Evolutionary conservation across 768 basidiomycete genomes (phyloP).

Genomic region (Leucocoprinus leucothites): DNA sequence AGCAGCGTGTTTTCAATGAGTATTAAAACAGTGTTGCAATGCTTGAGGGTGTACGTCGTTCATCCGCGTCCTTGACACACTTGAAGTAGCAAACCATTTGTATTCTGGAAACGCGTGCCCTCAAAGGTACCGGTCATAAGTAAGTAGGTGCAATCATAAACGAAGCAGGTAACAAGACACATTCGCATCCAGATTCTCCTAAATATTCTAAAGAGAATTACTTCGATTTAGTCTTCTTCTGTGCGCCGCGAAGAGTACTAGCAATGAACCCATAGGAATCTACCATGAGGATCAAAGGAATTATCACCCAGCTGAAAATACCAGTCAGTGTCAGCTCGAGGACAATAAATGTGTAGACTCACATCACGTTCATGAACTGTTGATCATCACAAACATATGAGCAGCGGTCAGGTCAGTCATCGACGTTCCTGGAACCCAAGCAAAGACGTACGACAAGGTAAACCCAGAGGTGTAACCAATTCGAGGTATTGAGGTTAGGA

Average conservation of each 20-base stretch:
- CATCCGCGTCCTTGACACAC: no score
- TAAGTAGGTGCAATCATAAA: no score
- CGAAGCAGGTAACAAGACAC: no score
- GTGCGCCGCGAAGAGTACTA: conserved; percentile 45
- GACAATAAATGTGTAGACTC: conserved; percentile 23
- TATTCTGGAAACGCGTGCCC: no score
- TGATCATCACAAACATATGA: background rate
- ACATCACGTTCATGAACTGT: conserved; percentile 83
- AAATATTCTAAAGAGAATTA: background rate
- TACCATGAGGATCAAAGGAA: conserved; percentile 74
- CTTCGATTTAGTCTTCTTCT: conserved; percentile 22
- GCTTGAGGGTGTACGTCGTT: no score
- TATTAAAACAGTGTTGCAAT: no score
- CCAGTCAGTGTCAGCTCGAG: background rate
- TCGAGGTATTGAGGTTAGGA: conserved; percentile 68
- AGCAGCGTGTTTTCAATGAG: no score
- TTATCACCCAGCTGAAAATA: conserved; percentile 66
- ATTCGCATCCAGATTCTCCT: no score
- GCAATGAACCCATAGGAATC: conserved; percentile 77
- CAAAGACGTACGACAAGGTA: conserved; percentile 66
- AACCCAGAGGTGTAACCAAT: conserved; percentile 72
- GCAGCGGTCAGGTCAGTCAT: background rate
- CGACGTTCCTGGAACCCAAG: background rate
- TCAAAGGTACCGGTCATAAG: no score
- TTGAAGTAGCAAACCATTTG: no score